A percentile compares a stretch with the other conserved stretches of the same genome.
Evolutionary conservation across 257 asterid species (phyloP).

Genomic region (Gardenia jasminoides): DNA sequence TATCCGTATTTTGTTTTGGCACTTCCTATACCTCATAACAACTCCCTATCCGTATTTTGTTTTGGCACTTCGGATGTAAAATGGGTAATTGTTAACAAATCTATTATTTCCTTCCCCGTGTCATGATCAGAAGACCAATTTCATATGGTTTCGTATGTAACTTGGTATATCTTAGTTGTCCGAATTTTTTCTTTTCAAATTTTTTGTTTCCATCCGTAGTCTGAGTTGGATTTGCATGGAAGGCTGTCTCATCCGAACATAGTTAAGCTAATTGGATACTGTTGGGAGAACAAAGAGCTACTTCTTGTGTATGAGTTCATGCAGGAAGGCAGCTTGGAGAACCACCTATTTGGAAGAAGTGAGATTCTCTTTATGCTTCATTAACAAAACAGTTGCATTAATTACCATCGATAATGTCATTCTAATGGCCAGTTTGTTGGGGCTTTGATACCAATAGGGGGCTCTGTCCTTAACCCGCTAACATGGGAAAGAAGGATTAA

Average conservation of each 20-base stretch:
- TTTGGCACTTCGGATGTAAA: too few relatives aligned
- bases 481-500: slow-evolving; percentile 68
- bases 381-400: background rate
- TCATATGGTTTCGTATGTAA: background rate
- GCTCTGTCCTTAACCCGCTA: slow-evolving; percentile 62
- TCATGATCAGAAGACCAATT: too few relatives aligned
- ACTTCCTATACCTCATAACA: too few relatives aligned
- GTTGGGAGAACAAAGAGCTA: slow-evolving; percentile 75
- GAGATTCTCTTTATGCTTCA: slow-evolving; percentile 22
- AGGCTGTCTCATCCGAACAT: slow-evolving; percentile 78
- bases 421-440: too few relatives aligned
- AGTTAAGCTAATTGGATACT: slow-evolving; percentile 77
- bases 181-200: slow-evolving; percentile 17
- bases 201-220: slow-evolving; percentile 42
- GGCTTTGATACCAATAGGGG: too few relatives aligned
- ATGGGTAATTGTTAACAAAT: too few relatives aligned
- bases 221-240: slow-evolving; percentile 83
- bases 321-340: slow-evolving; percentile 96
- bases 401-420: too few relatives aligned
- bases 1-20: too few relatives aligned
- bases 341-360: slow-evolving; percentile 95
- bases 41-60: too few relatives aligned
- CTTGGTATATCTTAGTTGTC: too few relatives aligned
- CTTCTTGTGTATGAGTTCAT: slow-evolving; percentile 83
- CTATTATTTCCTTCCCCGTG: too few relatives aligned